Base-by-base conservation (phyloP, 352 stramenopile species). In the Pythium chondricola region DNA sequence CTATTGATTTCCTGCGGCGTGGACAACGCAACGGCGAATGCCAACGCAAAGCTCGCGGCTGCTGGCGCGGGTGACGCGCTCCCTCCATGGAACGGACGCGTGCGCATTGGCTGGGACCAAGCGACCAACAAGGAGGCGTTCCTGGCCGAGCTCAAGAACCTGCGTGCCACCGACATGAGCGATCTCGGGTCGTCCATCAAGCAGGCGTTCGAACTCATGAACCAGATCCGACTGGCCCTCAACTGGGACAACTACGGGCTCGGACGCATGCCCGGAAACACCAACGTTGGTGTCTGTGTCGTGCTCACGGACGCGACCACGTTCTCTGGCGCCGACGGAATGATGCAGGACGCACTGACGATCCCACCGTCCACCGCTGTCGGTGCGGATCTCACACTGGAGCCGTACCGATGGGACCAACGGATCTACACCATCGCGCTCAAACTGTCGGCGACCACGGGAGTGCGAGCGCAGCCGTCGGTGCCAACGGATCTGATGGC, bases 191-290 rank as follows among this genome's bases (percentile, higher is more conserved):
- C 61, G 2, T 77, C 79, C 10, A 61, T 94, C 10, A 77, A 77
- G 44, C 80, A 91, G 50, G 81, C 81, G 17, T 90, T 91, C 32
- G 81, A 94, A 24, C 72, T 94, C 47, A 93, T 94, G 78, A 94
- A 94, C 56, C 83, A 91, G 61, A 87, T 92, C 56, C 83, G 83
- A 1, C 65, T 91, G 33, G 80, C 90, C 64, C 87, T 91, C 60
- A 88, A 89, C 49, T 94, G 80, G 74, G 83, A 94, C 71, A 90
- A 76, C 52, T 94, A 94, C 61, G 83, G 45, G 17, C 65, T 94
- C 17, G 83, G 83, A 3, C 67, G 83, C 26, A 66, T 74, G 26
- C 76, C 83, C 0, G 92, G 78, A 76, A 94, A 91, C 52, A 91
- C 83, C 3, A 91, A 94, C 48, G 71, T 92, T 21, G 82, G 72